Evolutionary conservation across 768 basidiomycete genomes (phyloP).

Genomic region (Termitomyces sp.): DNA sequence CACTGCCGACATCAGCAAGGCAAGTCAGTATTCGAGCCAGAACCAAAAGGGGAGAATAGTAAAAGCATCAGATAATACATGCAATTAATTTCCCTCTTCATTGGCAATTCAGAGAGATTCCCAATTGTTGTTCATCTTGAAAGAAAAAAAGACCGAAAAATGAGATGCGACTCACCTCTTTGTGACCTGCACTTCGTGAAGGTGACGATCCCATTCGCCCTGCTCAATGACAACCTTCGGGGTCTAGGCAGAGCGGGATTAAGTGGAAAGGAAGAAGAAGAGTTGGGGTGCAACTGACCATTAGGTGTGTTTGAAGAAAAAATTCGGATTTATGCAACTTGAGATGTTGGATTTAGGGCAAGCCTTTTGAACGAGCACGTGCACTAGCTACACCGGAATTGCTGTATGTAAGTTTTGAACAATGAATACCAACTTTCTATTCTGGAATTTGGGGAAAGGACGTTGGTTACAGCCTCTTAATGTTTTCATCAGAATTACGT

Average conservation of each 20-base stretch:
- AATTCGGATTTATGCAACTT: constrained; percentile 25
- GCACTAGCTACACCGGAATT: too few relatives aligned
- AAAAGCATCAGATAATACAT: constrained; percentile 83
- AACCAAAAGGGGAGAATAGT: constrained; percentile 21
- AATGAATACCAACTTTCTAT: too few relatives aligned
- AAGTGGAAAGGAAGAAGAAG: not conserved
- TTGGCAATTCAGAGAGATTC: constrained; percentile 95
- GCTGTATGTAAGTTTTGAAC: too few relatives aligned
- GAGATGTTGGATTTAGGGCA: constrained; percentile 28
- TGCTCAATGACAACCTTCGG: constrained; percentile 61
- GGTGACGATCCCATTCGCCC: constrained; percentile 83
- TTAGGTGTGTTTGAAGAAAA: constrained; percentile 20
- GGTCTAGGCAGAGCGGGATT: constrained; percentile 24
- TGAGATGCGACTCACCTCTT: constrained; percentile 74
- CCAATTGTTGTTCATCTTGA: constrained; percentile 80
- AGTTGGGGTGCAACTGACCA: constrained; percentile 27
- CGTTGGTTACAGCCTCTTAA: too few relatives aligned
- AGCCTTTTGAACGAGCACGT: constrained; percentile 13
- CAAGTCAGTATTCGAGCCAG: constrained; percentile 19
- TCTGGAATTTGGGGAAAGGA: too few relatives aligned
- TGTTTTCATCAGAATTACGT: too few relatives aligned
- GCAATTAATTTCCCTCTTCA: constrained; percentile 69
- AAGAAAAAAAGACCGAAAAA: constrained; percentile 14
- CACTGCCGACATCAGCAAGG: constrained; percentile 45
- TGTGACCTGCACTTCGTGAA: constrained; percentile 78